Evolutionary conservation across 805 yeast species (phyloP).

Genomic region (Dipodascus geniculatus): DNA sequence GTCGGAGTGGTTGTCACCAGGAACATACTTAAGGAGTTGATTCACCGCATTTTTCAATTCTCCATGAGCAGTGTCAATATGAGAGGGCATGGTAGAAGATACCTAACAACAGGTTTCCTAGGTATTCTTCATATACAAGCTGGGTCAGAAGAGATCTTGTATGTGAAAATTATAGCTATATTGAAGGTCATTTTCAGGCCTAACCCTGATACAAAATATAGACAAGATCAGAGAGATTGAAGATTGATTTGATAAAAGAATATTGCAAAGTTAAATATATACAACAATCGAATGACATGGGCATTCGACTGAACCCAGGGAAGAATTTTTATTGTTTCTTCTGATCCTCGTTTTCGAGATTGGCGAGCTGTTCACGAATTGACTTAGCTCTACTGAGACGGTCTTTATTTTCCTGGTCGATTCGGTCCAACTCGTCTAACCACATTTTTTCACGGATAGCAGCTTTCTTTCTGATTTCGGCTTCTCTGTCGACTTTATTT

Average conservation of each 20-base stretch:
- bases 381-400: conserved; percentile 55
- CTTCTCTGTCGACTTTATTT: conserved; percentile 35
- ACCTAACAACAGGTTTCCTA: too few species aligned
- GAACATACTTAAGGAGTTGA: not conserved
- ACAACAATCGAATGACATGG: too few species aligned
- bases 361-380: conserved; percentile 1
- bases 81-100: not conserved
- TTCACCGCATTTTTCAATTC: not conserved
- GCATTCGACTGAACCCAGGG: too few species aligned
- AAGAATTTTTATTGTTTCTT: not conserved
- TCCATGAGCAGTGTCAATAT: not conserved
- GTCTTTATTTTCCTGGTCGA: conserved; percentile 61
- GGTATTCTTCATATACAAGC: too few species aligned
- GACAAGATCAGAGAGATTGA: too few species aligned
- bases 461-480: conserved; percentile 62
- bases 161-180: too few species aligned
- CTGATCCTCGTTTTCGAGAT: not conserved
- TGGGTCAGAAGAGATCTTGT: too few species aligned
- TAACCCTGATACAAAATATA: not conserved
- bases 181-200: too few species aligned
- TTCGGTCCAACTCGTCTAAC: conserved; percentile 75
- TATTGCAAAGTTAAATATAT: too few species aligned
- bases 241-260: too few species aligned
- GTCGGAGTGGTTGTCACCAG: not conserved
- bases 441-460: conserved; percentile 74